phyloP scores from a whole-genome alignment of 2,329 filamentous ascomycete genomes.

The Colletotrichum caudatum region DNA sequence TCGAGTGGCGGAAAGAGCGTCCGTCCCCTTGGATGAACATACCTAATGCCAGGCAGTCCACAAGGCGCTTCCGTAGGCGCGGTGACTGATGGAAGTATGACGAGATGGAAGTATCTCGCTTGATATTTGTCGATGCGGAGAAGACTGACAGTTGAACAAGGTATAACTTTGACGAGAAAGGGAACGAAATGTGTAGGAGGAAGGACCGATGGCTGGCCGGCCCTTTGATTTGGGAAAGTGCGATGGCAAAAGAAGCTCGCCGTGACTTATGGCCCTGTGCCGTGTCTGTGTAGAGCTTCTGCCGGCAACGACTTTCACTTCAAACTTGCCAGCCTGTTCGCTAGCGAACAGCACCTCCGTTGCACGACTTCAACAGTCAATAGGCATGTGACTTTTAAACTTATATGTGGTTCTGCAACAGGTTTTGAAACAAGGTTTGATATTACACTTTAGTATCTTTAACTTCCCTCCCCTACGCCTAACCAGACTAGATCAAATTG shows the following conservation, averaged over 20 bases:
- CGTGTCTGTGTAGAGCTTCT: too few species aligned
- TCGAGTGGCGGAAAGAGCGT: background rate
- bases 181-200: background rate
- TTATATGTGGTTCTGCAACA: too few species aligned
- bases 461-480: too few species aligned
- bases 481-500: too few species aligned
- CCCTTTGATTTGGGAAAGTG: background rate
- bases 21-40: background rate
- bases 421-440: too few species aligned
- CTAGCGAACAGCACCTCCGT: too few species aligned
- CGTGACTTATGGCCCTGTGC: background rate
- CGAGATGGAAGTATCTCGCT: background rate
- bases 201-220: background rate
- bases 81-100: background rate
- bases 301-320: too few species aligned
- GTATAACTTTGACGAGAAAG: background rate
- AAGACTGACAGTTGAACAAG: too few species aligned
- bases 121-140: background rate
- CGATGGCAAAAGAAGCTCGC: background rate
- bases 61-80: background rate
- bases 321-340: too few species aligned
- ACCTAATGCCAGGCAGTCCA: background rate
- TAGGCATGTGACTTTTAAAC: too few species aligned
- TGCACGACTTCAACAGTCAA: too few species aligned
- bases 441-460: too few species aligned